Base-by-base conservation (phyloP, 352 stramenopile genomes). In the Globisporangium recalcitrans region DNA sequence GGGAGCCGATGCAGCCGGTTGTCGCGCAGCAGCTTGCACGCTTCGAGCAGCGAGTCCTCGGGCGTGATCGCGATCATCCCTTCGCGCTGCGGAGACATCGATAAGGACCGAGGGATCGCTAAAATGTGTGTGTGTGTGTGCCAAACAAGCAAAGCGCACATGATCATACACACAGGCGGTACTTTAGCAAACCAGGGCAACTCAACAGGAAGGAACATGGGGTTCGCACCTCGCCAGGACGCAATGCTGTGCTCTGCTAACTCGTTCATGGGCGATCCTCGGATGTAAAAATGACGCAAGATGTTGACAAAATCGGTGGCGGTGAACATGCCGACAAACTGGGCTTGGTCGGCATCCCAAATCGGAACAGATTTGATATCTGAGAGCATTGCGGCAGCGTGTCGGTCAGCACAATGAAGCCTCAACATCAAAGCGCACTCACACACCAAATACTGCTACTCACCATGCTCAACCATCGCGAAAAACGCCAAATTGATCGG, bases 401-500 rank as follows among this genome's bases (percentile, higher is more conserved):
- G 14, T 40, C 34, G 34, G 34, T 19, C 34, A 40, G 31, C 31
- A 36, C 31, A 8, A 40, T 40, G 34, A 40, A 9, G 11, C 1
- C 10, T 48, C 34, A 36, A 22, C 52, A 32, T 11, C 1, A 32
- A 9, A 49, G 34, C 19, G n/a, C n/a, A n/a, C n/a, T n/a, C n/a
- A 53, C 38, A 49, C 32, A 58, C 31, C 52, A 2, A 52, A 29
- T 54, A 47, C 44, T 49, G 53, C 24, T 16, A 64, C 83, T 24
- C 71, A 98, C 95, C 96, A 80, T 99, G 97, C 74, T 99, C 97
- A n/a, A 99, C 95, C 34, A 99, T 81, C 14, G 97, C 97, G 75
- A 99, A 99, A 84, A 99, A 99, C 32, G 97, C 97, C 40, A 99
- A 77, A 67, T 99, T 98, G 67, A 99, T 98, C 21, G 97, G 96